Conservation (phyloP, 2,329 filamentous ascomycete genomes). For the Colletotrichum theobromicola region DNA sequence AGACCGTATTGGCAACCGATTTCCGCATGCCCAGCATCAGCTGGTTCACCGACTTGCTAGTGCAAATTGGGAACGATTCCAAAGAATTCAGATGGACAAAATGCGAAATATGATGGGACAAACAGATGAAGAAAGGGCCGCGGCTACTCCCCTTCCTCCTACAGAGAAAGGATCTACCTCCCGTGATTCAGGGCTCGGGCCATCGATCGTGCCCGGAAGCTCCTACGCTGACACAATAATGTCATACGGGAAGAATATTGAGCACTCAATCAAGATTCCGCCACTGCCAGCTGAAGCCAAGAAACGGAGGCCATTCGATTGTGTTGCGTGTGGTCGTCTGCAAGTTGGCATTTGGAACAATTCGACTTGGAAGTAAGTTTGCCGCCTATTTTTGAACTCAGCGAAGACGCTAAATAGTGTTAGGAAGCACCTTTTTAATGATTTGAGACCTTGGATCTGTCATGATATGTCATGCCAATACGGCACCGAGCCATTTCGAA, state of each 20-base stretch:
- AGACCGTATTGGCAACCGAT: not conserved
- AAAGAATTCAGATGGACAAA: not conserved
- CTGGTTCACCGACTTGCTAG: not conserved
- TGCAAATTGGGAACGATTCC: not conserved
- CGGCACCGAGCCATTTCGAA: not conserved
- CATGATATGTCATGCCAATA: not conserved
- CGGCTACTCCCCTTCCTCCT: no score
- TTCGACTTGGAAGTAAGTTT: not conserved
- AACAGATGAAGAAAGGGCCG: not conserved
- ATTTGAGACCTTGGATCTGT: not conserved
- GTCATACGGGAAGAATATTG: not conserved
- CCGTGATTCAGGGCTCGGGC: not conserved
- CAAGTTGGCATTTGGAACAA: not conserved
- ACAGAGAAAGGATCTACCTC: not conserved
- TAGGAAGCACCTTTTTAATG: not conserved
- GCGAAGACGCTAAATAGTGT: not conserved
- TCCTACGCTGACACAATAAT: not conserved
- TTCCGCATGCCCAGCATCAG: not conserved
- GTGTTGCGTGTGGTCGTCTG: not conserved
- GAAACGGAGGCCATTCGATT: not conserved
- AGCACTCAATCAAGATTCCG: not conserved
- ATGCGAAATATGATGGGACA: not conserved
- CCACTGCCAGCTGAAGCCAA: not conserved
- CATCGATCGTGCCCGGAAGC: not conserved
- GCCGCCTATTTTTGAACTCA: no score